Evolutionary conservation across 257 asterid species (phyloP), one percentile per base, ranked within the genome.

Genomic region (Solanum appendiculatum): DNA sequence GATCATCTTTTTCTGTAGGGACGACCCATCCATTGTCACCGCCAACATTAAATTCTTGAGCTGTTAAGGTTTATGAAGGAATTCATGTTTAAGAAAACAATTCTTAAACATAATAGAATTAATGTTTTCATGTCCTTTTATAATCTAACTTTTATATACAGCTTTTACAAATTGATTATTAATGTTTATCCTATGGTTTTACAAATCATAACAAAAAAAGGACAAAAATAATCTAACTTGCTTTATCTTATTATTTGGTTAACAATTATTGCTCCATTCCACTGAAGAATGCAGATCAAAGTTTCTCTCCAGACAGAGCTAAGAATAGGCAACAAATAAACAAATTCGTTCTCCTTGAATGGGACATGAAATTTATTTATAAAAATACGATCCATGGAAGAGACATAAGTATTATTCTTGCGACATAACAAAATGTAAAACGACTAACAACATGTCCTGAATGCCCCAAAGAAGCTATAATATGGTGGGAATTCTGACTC

Each of bases 11-110:
- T 0, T 91, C 15, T 3, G 91, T 69, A 23, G 98, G 96, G 39
- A 92, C 68, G 6, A 87, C 91, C 98, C 98, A 96, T 0, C 99
- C 95, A 0, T 82, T 84, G 23, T 87, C 87, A 34, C 36, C 36
- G 36, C 36, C 36, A 34, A 34, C 36, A 34, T 34, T 34, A 4
- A 34, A 34, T 34, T n/a, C n/a, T n/a, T n/a, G n/a, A n/a, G n/a
- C n/a, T n/a, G n/a, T n/a, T n/a, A n/a, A n/a, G n/a, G n/a, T n/a
- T n/a, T n/a, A n/a, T n/a, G n/a, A n/a, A n/a, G n/a, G n/a, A n/a
- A n/a, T n/a, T n/a, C n/a, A n/a, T n/a, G n/a, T n/a, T n/a, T n/a
- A n/a, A n/a, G n/a, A n/a, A n/a, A n/a, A n/a, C n/a, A n/a, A n/a
- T n/a, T n/a, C n/a, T n/a, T n/a, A n/a, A n/a, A n/a, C n/a, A n/a